A percentile compares a stretch with the other conserved stretches of the same genome.
Conservation (phyloP, 1,139 yeast species). For the Hyphopichia burtonii region DNA sequence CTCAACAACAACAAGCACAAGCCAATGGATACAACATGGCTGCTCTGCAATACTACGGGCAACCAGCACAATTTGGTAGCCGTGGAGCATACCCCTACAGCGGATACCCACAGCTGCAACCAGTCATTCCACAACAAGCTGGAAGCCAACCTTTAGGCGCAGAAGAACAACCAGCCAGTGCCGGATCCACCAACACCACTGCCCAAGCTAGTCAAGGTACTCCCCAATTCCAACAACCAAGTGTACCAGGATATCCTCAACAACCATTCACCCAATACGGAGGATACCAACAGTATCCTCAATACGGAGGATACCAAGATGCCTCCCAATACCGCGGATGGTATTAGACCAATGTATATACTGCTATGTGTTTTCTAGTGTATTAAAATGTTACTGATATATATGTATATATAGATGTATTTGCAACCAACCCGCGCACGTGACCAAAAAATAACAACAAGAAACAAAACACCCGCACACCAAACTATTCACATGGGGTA, state of each 20-base stretch:
- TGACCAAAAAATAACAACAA: no score
- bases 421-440: neutral
- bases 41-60: constrained; percentile 35
- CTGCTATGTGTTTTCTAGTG: neutral
- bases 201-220: constrained; percentile 10
- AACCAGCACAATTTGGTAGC: constrained; percentile 36
- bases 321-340: constrained; percentile 41
- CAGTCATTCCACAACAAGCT: constrained; percentile 9
- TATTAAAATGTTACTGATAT: neutral
- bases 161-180: constrained; percentile 5
- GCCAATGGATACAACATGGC: constrained; percentile 12
- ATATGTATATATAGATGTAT: neutral
- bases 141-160: constrained; percentile 6
- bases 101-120: constrained; percentile 34
- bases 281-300: constrained; percentile 52
- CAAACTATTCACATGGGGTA: neutral
- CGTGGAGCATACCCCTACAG: constrained; percentile 34
- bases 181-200: neutral
- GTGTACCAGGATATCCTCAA: constrained; percentile 29
- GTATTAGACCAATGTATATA: constrained; percentile 18
- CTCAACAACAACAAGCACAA: constrained; percentile 1
- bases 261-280: constrained; percentile 44
- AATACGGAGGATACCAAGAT: constrained; percentile 48
- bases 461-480: no score
- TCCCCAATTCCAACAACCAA: constrained; percentile 15